These are phyloP conservation scores for Barnettozyma vustinii DNA, from an alignment of 805 yeast genomes.

Conservation along the genomic window DNA sequence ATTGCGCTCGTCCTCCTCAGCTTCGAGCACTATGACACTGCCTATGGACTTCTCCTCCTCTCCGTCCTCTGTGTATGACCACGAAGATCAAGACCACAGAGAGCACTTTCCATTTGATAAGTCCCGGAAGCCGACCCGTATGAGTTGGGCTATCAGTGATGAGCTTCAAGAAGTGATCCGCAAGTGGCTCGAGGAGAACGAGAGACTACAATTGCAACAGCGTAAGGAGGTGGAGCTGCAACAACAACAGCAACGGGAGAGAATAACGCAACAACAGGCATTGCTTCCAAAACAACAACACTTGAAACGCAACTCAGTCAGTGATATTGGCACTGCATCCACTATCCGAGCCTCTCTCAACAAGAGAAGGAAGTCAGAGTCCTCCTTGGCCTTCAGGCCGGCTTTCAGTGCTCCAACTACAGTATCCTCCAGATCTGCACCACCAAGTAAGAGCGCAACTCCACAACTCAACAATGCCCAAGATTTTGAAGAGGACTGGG, in stretches of 20 bases:
- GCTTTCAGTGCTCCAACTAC: constrained; percentile 1
- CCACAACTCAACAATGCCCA: neutral
- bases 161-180: constrained; percentile 25
- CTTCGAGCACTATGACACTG: constrained; percentile 1
- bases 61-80: constrained; percentile 8
- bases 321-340: neutral
- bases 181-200: constrained; percentile 23
- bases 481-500: neutral
- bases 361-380: constrained; percentile 24
- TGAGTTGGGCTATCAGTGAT: constrained; percentile 23
- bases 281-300: neutral
- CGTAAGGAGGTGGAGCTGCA: neutral
- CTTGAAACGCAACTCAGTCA: constrained; percentile 7
- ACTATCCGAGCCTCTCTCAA: constrained; percentile 7
- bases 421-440: constrained; percentile 7
- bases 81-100: neutral
- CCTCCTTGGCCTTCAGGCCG: constrained; percentile 12
- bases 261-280: neutral
- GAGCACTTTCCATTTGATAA: neutral
- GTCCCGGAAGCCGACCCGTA: neutral
- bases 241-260: constrained; percentile 3
- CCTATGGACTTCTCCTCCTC: constrained; percentile 3
- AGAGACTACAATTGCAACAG: constrained; percentile 3
- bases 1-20: constrained; percentile 5
- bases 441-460: constrained; percentile 1